These are phyloP conservation scores for Volvox carteri DNA, from an alignment of 163 green algal genomes.

Conservation along the genomic window DNA sequence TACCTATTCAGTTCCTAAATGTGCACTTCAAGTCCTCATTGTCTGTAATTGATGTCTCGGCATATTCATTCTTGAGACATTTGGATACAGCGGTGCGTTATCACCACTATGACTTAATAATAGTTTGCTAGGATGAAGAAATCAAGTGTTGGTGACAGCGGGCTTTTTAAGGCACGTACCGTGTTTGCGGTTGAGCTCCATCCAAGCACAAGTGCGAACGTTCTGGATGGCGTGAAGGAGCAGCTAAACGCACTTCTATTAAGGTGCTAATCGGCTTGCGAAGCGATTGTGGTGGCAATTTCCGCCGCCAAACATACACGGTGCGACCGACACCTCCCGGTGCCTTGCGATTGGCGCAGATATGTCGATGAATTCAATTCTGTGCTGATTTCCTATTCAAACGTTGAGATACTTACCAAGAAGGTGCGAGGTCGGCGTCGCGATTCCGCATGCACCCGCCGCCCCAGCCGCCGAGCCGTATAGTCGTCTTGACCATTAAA, in stretches of 20 bases:
- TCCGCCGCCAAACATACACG: not conserved
- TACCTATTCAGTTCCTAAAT: too few species aligned
- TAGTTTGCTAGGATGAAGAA: not conserved
- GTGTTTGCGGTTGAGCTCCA: constrained; percentile 48
- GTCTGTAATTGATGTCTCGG: too few species aligned
- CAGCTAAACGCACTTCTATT: constrained; percentile 42
- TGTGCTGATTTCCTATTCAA: constrained; percentile 48
- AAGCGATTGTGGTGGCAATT: not conserved
- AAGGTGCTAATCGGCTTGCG: constrained; percentile 26
- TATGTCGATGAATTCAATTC: constrained; percentile 49
- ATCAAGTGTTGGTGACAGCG: not conserved
- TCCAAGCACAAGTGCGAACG: constrained; percentile 26
- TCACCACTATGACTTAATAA: not conserved
- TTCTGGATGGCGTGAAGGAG: constrained; percentile 40
- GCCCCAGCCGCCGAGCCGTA: constrained; percentile 20
- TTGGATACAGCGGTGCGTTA: too few species aligned
- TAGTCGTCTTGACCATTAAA: not conserved
- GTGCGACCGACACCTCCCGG: not conserved
- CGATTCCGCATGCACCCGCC: not conserved
- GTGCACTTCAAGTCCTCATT: too few species aligned
- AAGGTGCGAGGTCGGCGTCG: not conserved
- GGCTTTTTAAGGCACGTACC: constrained; percentile 16
- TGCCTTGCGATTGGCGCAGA: constrained; percentile 14
- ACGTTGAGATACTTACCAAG: constrained; percentile 44
- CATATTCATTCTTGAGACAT: too few species aligned